Percentiles rank a stretch among this genome's conserved stretches.
Conservation (phyloP, 495 filamentous ascomycete species). For the Penicillium pulvis region DNA sequence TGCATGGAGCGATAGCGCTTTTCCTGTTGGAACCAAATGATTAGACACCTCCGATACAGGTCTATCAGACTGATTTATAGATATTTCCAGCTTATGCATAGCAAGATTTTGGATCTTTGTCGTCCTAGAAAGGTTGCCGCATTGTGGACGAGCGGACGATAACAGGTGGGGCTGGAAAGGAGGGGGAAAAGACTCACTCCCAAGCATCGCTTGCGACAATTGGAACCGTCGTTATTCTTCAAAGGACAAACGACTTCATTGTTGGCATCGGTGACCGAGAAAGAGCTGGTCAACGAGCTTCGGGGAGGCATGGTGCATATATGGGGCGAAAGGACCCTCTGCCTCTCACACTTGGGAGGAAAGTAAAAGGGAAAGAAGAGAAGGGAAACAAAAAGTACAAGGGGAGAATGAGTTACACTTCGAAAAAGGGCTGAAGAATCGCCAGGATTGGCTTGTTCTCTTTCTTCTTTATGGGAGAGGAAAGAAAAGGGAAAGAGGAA, state of each 20-base stretch:
- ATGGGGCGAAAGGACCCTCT: conserved; percentile 31
- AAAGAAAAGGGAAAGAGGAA: conserved; percentile 20
- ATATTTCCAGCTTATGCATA: background rate
- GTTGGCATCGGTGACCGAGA: conserved; percentile 86
- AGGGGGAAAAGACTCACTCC: conserved; percentile 69
- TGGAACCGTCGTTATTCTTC: conserved; percentile 93
- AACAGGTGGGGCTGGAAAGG: conserved; percentile 17
- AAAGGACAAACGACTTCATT: conserved; percentile 97
- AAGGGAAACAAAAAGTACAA: conserved; percentile 9
- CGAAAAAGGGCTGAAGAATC: conserved; percentile 10
- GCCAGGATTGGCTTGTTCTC: conserved; percentile 17
- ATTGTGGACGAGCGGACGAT: conserved; percentile 15
- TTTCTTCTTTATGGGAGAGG: conserved; percentile 13
- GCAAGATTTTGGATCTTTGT: background rate
- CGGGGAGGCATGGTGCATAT: conserved; percentile 78
- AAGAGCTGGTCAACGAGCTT: conserved; percentile 84
- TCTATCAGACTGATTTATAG: background rate
- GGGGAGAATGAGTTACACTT: conserved; percentile 11
- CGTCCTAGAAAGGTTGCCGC: background rate
- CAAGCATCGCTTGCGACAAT: conserved; percentile 95
- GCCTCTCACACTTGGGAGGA: conserved; percentile 2
- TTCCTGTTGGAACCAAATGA: conserved; percentile 59
- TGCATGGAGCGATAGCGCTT: conserved; percentile 99
- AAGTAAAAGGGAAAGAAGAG: conserved; percentile 8
- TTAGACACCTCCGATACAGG: conserved; percentile 23